Evolutionary conservation across 768 basidiomycete genomes (phyloP), one percentile per base, ranked within the genome.

Genomic region (Megacollybia marginata): DNA sequence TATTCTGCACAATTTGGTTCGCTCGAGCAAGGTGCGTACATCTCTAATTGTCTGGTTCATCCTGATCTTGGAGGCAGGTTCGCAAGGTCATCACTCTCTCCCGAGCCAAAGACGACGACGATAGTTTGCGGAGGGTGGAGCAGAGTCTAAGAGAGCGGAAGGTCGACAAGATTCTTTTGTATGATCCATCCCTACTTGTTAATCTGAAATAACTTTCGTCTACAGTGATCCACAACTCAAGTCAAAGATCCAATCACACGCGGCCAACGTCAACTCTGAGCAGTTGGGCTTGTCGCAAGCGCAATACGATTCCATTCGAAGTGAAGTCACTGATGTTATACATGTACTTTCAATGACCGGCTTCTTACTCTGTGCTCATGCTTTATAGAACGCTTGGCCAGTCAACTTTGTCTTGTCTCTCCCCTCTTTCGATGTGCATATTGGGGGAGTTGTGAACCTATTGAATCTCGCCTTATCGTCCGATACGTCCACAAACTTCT

Each of bases 381-480:
- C 44, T 45, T n/a, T 16, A 10, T 45, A 75, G 74, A 78, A 74
- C 46, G 77, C 76, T 9, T 80, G 79, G 79, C 70, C 74, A 1
- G 79, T 80, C 49, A 80, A 80, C 58, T 80, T 81, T 53, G 70
- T 67, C 46, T 61, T 79, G 35, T 63, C 62, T 44, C 62, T 74
- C 44, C 61, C 65, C 11, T 74, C 72, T 45, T 63, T 54, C 48
- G 59, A 61, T 15, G 61, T 66, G 8, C 76, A 79, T 56, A 62
- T 79, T 48, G 70, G 70, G 2, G 76, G 76, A 8, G 75, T 69
- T 5, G 60, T 70, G 49, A 76, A 80, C 59, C 59, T 80, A 16
- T 68, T 80, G 46, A 73, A 73, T 43, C 67, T 80, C 9, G 69
- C 71, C 15, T 69, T 76, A 19, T 54, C 61, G 6, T 72, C 75